phyloP scores from a whole-genome alignment of 2,329 filamentous ascomycete species.

The Trichophyton schoenleinii region DNA sequence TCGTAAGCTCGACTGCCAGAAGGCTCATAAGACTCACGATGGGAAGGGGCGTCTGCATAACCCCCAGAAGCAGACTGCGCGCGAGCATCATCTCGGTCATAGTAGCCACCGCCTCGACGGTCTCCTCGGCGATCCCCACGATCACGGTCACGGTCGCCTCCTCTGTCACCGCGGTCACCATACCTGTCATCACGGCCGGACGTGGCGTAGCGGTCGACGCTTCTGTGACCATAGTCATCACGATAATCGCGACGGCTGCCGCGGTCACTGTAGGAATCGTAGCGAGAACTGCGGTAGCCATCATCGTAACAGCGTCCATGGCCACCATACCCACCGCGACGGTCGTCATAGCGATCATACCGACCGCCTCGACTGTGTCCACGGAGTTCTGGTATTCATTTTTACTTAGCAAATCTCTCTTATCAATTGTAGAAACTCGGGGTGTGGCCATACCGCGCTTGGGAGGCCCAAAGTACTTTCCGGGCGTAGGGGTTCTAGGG shows the following conservation, averaged over 20 bases:
- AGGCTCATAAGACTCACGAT: slow-evolving; percentile 26
- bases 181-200: slow-evolving; percentile 29
- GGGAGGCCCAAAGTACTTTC: slow-evolving; percentile 97
- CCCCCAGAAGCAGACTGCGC: slow-evolving; percentile 32
- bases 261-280: slow-evolving; percentile 44
- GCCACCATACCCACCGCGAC: slow-evolving; percentile 29
- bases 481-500: slow-evolving; percentile 88
- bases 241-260: slow-evolving; percentile 16
- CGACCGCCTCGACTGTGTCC: slow-evolving; percentile 34
- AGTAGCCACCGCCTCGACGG: slow-evolving; percentile 39
- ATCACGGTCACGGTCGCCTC: background rate
- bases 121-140: slow-evolving; percentile 37
- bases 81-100: slow-evolving; percentile 39
- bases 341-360: slow-evolving; percentile 37
- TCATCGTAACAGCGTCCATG: slow-evolving; percentile 31
- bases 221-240: slow-evolving; percentile 23
- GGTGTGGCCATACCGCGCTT: slow-evolving; percentile 65
- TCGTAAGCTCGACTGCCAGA: slow-evolving; percentile 29
- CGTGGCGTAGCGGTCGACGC: slow-evolving; percentile 45
- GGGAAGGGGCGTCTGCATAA: slow-evolving; percentile 25
- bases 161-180: slow-evolving; percentile 27
- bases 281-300: slow-evolving; percentile 28
- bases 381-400: slow-evolving; percentile 31
- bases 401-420: slow-evolving; percentile 7
- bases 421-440: background rate